phyloP scores from a whole-genome alignment of 1,284 basidiomycete species.

The Singerocomus inundabilis region DNA sequence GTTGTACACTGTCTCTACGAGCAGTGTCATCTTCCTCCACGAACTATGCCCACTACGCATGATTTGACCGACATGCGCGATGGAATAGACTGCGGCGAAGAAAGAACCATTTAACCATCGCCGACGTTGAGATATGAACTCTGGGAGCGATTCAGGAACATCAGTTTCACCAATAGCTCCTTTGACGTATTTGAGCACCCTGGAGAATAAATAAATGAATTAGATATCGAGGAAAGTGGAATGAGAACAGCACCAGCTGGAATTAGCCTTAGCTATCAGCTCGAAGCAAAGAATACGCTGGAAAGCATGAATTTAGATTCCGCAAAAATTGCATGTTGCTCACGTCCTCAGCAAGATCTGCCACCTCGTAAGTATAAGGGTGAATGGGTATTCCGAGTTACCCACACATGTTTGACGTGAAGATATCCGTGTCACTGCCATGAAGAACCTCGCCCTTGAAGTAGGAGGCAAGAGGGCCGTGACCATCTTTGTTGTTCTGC shows the following conservation, averaged over 20 bases:
- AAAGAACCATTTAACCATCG: constrained; percentile 95
- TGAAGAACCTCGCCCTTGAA: constrained; percentile 96
- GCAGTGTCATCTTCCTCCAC: constrained; percentile 70
- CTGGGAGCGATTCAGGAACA: constrained; percentile 89
- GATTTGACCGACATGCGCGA: constrained; percentile 84
- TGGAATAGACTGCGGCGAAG: constrained; percentile 87
- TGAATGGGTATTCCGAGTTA: constrained; percentile 15
- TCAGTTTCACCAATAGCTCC: constrained; percentile 96
- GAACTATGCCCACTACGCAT: constrained; percentile 82
- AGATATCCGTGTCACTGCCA: constrained; percentile 91
- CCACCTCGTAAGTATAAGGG: constrained; percentile 8
- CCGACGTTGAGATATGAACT: constrained; percentile 92
- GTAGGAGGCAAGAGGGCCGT: constrained; percentile 91
- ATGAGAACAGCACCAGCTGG: constrained; percentile 62
- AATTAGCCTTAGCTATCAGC: constrained; percentile 88
- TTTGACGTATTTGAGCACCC: constrained; percentile 96
- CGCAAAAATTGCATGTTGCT: constrained; percentile 24
- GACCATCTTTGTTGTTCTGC: constrained; percentile 83
- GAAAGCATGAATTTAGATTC: constrained; percentile 9
- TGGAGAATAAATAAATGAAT: constrained; percentile 25
- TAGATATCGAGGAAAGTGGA: not conserved
- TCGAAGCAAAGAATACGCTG: constrained; percentile 95
- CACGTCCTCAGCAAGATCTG: constrained; percentile 85
- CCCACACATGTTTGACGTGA: constrained; percentile 90
- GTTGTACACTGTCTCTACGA: constrained; percentile 86